Base-by-base conservation (phyloP, 176 grass and related monocot genomes). In the Lolium multiflorum region DNA sequence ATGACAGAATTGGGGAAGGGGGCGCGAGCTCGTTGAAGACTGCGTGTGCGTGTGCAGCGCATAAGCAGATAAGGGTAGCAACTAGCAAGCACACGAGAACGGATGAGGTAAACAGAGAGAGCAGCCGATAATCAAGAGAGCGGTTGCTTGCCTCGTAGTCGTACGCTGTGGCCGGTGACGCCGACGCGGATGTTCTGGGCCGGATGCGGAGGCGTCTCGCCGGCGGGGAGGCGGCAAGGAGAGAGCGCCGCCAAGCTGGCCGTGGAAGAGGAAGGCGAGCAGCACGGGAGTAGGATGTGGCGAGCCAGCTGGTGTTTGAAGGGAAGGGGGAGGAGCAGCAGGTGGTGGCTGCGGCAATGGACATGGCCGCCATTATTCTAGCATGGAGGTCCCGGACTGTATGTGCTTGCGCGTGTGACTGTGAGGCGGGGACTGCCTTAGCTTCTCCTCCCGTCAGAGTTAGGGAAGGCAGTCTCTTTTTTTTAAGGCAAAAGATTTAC, bases 111-210 rank as follows among this genome's bases (percentile, higher is more conserved):
- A 18, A 18, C 55, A 11, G 18, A 28, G 9, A 68, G 6, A 15
- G 14, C 41, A 17, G 21, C 16, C 6, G 20, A 9, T 18, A 9
- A 24, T 14, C 7, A 46, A 18, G 28, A 44, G 31, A 14, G 5
- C 0, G 17, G 68, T 39, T 1, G 25, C 84, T 91, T 87, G 85
- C 89, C 89, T 91, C 89, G 85, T 91, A 91, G 41, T 84, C 85
- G 58, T 87, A 56, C 15, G 58, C n/a, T 10, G 76, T 49, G 11
- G 89, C 22, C 39, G 81, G 22, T 1, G 81, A 80, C 37, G 75
- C 68, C 26, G 89, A 91, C 7, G 73, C 57, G 58, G 89, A 91
- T 20, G 81, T 60, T 16, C 75, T n/a, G 49, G 68, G 31, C 35
- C 31, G 89, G 79, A 71, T 47, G 80, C 80, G 83, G 26, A 50